Conservation (phyloP, 306 rosid species). For the Pachyrhizus erosus region DNA sequence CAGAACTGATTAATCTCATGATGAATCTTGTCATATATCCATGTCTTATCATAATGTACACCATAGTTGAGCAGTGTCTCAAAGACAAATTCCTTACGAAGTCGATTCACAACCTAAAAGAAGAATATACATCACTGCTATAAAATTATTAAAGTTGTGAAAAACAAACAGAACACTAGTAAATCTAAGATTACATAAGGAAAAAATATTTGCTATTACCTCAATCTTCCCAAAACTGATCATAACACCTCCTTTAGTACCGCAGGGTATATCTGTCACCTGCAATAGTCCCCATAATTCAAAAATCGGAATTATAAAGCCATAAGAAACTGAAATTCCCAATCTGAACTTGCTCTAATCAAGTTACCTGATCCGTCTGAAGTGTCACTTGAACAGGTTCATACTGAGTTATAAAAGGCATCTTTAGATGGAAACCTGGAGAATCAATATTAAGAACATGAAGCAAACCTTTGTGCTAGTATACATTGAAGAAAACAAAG, state of each 20-base stretch:
- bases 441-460: slow-evolving; percentile 10
- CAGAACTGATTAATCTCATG: slow-evolving; percentile 95
- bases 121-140: slow-evolving; percentile 26
- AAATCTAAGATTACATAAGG: not conserved
- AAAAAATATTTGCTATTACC: slow-evolving; percentile 49
- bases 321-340: slow-evolving; percentile 20
- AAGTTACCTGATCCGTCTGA: slow-evolving; percentile 80
- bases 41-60: slow-evolving; percentile 82
- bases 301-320: slow-evolving; percentile 21
- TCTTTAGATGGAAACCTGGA: slow-evolving; percentile 88
- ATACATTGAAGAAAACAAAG: slow-evolving; percentile 12
- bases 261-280: slow-evolving; percentile 96
- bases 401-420: slow-evolving; percentile 81
- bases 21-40: slow-evolving; percentile 98
- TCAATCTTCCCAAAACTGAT: slow-evolving; percentile 87
- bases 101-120: slow-evolving; percentile 85
- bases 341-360: not conserved
- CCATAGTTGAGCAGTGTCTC: slow-evolving; percentile 89
- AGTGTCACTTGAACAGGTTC: slow-evolving; percentile 96
- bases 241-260: slow-evolving; percentile 97
- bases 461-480: not conserved
- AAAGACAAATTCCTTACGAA: slow-evolving; percentile 73
- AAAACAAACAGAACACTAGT: not conserved
- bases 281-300: slow-evolving; percentile 40
- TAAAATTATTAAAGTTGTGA: slow-evolving; percentile 2